Evolutionary conservation across 257 asterid genomes (phyloP).

Genomic region (Scutellaria baicalensis): DNA sequence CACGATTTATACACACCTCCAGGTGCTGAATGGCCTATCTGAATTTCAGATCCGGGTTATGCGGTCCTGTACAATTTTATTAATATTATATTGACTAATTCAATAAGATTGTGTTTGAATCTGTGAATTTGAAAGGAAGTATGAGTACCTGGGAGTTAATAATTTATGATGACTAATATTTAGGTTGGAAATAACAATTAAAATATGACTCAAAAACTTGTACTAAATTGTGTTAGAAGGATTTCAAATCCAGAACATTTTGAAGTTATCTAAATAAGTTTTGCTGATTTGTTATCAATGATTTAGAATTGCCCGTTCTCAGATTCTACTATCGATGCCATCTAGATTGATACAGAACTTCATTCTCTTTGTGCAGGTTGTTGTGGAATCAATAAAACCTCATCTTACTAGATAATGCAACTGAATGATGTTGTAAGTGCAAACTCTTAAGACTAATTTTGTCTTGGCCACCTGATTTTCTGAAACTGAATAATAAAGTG

Average conservation of each 20-base stretch:
- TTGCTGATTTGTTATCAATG: neutral
- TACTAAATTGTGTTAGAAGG: neutral
- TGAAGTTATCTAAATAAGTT: neutral
- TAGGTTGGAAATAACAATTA: neutral
- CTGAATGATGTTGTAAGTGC: constrained; percentile 17
- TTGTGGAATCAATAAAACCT: constrained; percentile 86
- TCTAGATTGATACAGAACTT: constrained; percentile 4
- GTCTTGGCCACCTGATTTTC: neutral
- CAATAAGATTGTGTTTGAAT: neutral
- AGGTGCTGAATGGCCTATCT: neutral
- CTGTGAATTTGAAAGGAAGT: neutral
- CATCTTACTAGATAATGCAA: constrained; percentile 57
- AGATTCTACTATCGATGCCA: neutral
- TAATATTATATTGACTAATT: neutral
- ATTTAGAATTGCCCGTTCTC: neutral
- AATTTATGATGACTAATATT: neutral
- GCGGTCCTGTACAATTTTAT: neutral
- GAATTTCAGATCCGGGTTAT: neutral
- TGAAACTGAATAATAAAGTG: neutral
- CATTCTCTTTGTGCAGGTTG: constrained; percentile 54
- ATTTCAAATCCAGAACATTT: neutral
- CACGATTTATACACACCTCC: neutral
- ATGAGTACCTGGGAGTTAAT: neutral
- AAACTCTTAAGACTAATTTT: neutral
- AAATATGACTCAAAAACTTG: neutral